Evolutionary conservation across 1,284 basidiomycete genomes (phyloP).

Genomic region (Ustilago trichophora): DNA sequence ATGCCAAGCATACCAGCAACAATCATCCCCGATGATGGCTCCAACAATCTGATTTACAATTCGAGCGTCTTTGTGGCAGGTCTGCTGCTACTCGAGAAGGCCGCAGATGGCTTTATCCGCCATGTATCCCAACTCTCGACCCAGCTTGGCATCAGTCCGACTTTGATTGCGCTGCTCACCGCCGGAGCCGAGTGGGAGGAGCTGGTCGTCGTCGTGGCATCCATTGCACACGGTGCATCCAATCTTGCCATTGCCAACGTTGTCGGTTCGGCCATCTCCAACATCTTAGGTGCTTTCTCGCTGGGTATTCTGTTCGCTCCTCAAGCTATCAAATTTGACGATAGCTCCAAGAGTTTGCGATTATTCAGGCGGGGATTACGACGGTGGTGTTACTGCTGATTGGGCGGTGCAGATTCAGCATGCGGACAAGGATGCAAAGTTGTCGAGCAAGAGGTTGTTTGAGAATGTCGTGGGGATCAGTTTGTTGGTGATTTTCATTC

Average conservation of each 20-base stretch:
- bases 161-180: constrained; percentile 41
- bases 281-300: constrained; percentile 52
- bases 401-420: constrained; percentile 33
- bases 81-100: constrained; percentile 26
- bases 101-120: constrained; percentile 35
- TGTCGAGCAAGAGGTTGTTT: constrained; percentile 25
- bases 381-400: constrained; percentile 30
- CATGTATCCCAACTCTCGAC: constrained; percentile 33
- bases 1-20: neutral
- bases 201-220: constrained; percentile 36
- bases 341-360: constrained; percentile 34
- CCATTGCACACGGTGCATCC: constrained; percentile 32
- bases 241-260: constrained; percentile 54
- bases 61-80: constrained; percentile 33
- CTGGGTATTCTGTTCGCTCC: constrained; percentile 36
- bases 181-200: constrained; percentile 55
- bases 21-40: neutral
- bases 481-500: constrained; percentile 28
- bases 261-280: constrained; percentile 57
- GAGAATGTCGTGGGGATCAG: constrained; percentile 42
- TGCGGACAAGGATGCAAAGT: constrained; percentile 21
- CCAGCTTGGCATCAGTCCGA: constrained; percentile 30
- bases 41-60: constrained; percentile 20
- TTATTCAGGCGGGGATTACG: constrained; percentile 38
- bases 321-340: constrained; percentile 25